A percentile compares a stretch with the other conserved stretches of the same genome.
These are phyloP conservation scores for Alternaria sp. DNA, from an alignment of 2,329 filamentous ascomycete genomes.

Conservation along the genomic window DNA sequence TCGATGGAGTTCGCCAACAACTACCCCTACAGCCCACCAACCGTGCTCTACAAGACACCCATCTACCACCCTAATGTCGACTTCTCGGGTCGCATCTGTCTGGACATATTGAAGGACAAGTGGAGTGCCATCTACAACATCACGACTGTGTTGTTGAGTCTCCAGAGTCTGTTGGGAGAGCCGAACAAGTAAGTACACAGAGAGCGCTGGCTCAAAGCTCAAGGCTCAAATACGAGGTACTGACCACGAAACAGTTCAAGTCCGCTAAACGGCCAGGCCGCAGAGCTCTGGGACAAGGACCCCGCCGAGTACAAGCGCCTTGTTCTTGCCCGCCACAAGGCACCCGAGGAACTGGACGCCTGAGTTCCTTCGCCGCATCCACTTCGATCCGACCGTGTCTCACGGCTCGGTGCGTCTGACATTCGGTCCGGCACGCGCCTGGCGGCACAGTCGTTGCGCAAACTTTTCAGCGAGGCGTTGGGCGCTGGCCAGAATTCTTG, in stretches of 20 bases:
- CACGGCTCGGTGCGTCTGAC: constrained; percentile 14
- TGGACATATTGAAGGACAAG: constrained; percentile 98
- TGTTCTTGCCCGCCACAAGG: constrained; percentile 69
- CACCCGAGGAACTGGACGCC: constrained; percentile 55
- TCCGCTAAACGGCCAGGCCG: constrained; percentile 93
- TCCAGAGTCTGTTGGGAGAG: constrained; percentile 95
- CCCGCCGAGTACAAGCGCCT: constrained; percentile 83
- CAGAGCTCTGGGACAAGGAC: constrained; percentile 93
- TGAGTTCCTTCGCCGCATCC: constrained; percentile 14
- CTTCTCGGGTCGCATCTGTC: constrained; percentile 94
- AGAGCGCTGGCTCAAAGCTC: not conserved
- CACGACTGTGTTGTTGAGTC: constrained; percentile 86
- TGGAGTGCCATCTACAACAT: constrained; percentile 99
- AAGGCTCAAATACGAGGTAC: not conserved
- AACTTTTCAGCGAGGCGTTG: constrained; percentile 12
- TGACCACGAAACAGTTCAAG: constrained; percentile 70
- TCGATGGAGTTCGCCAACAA: constrained; percentile 88
- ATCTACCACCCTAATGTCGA: constrained; percentile 99
- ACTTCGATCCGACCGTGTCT: constrained; percentile 6
- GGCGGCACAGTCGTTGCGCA: constrained; percentile 14
- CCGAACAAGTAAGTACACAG: constrained; percentile 84
- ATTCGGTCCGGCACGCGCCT: constrained; percentile 9
- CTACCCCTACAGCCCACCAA: constrained; percentile 91
- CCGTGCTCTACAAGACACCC: constrained; percentile 95
- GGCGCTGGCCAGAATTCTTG: not conserved